These are phyloP conservation scores for Pichia scutulata DNA, from an alignment of 805 yeast genomes.

Conservation along the genomic window DNA sequence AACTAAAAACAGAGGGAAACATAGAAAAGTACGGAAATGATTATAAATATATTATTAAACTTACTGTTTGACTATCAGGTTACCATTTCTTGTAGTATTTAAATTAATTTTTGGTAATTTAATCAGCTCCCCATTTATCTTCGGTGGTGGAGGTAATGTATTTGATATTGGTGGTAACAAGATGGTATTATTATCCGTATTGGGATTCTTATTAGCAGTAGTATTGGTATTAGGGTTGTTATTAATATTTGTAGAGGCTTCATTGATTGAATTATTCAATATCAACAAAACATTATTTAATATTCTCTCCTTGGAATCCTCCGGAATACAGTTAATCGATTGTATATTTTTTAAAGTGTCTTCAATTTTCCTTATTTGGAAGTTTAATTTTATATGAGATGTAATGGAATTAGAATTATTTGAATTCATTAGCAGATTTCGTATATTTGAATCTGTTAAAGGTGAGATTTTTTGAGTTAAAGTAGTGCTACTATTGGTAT, in stretches of 20 bases:
- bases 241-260: not conserved
- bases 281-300: conserved; percentile 2
- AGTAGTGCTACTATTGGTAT: not conserved
- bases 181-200: no score
- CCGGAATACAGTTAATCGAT: not conserved
- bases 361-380: conserved; percentile 3
- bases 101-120: not conserved
- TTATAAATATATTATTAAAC: not conserved
- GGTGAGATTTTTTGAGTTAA: not conserved
- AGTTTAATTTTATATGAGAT: not conserved
- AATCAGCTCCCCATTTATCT: not conserved
- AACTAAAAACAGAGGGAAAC: not conserved
- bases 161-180: not conserved
- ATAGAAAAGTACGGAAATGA: not conserved
- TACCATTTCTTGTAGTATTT: not conserved
- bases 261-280: not conserved
- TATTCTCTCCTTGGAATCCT: conserved; percentile 3
- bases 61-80: not conserved
- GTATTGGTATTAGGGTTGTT: not conserved
- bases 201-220: not conserved
- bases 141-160: not conserved
- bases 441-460: not conserved
- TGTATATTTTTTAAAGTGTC: conserved; percentile 1
- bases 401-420: not conserved
- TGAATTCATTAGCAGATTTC: not conserved